Percentiles rank a stretch among this genome's conserved stretches.
phyloP scores from a whole-genome alignment of 1,284 basidiomycete genomes.

The Lentinus polychrous region DNA sequence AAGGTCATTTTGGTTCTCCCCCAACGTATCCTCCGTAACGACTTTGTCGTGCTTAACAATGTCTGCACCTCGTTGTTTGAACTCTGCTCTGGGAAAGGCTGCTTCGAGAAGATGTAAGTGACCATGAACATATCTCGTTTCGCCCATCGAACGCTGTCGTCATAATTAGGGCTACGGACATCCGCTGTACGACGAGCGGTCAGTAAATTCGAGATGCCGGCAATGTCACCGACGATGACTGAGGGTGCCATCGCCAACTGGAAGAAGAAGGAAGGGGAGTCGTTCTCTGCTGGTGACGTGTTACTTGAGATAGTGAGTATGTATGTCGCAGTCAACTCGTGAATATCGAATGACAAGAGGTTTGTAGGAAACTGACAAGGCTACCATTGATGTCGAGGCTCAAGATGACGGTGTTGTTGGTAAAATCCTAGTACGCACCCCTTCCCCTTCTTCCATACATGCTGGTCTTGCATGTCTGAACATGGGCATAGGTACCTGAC shows the following conservation, averaged over 20 bases:
- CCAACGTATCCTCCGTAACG: not conserved
- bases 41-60: slow-evolving; percentile 1
- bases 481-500: slow-evolving; percentile 52
- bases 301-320: slow-evolving; percentile 83
- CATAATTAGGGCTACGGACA: slow-evolving; percentile 49
- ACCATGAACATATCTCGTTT: not conserved
- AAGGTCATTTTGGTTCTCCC: not conserved
- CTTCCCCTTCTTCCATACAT: slow-evolving; percentile 1
- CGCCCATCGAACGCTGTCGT: not conserved
- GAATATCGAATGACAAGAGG: not conserved
- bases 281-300: slow-evolving; percentile 83
- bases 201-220: slow-evolving; percentile 80
- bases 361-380: slow-evolving; percentile 94
- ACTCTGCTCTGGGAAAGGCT: not conserved
- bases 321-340: not conserved
- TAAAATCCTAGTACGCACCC: slow-evolving; percentile 74
- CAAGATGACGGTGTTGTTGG: slow-evolving; percentile 93
- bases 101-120: slow-evolving; percentile 1
- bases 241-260: slow-evolving; percentile 91
- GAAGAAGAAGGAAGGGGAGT: slow-evolving; percentile 89
- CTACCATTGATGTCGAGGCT: slow-evolving; percentile 98
- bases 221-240: slow-evolving; percentile 99
- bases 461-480: not conserved
- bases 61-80: not conserved
- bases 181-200: slow-evolving; percentile 50